phyloP scores from a whole-genome alignment of 2,329 filamentous ascomycete genomes.

The Trichoderma sp. region DNA sequence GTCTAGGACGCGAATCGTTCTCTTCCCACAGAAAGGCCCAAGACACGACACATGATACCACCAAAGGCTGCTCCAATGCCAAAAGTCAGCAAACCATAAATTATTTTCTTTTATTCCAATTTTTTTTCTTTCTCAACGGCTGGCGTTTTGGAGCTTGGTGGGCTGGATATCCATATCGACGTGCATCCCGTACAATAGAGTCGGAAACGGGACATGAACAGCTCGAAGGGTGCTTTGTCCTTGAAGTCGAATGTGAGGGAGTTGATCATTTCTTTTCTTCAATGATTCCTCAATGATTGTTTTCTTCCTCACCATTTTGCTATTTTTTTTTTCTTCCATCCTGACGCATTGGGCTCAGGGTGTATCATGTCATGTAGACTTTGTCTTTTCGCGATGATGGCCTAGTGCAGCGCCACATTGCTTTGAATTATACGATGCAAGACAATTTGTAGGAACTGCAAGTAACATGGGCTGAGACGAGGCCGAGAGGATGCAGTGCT shows the following conservation, averaged over 20 bases:
- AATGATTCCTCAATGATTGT: neutral
- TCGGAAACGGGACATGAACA: neutral
- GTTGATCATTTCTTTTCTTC: neutral
- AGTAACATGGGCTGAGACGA: neutral
- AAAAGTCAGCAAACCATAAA: neutral
- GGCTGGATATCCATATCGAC: constrained; percentile 8
- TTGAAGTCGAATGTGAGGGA: neutral
- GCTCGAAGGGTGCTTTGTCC: neutral
- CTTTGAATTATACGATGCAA: constrained; percentile 5
- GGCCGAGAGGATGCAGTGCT: neutral
- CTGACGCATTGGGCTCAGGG: neutral
- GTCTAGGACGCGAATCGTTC: neutral
- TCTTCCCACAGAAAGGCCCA: neutral
- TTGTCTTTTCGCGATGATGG: constrained; percentile 15
- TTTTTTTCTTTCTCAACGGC: neutral
- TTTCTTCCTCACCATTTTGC: neutral
- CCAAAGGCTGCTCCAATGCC: neutral
- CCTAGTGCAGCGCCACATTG: constrained; percentile 16
- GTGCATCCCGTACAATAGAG: neutral
- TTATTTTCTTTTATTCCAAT: neutral
- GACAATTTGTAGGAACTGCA: neutral
- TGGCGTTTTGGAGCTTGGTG: constrained; percentile 18
- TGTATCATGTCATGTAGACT: constrained; percentile 13
- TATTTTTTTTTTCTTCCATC: neutral
- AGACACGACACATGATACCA: neutral